These are phyloP conservation scores for Grosmannia serpens DNA, from an alignment of 2,329 filamentous ascomycete species.

Conservation along the genomic window DNA sequence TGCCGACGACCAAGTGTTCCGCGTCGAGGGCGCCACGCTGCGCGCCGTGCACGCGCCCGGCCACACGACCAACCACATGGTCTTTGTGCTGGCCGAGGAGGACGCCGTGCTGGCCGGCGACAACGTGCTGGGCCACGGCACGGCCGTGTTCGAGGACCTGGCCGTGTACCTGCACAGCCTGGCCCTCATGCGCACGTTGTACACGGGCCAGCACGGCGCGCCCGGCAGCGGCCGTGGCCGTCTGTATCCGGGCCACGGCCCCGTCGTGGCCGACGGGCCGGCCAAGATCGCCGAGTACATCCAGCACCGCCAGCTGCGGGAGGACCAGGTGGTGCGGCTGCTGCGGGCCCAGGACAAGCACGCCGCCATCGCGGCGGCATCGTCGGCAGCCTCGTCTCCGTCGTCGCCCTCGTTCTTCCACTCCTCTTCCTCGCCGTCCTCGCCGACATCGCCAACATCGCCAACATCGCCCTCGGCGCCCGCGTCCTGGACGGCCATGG, in stretches of 20 bases:
- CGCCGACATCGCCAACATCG: neutral
- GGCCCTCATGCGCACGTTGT: conserved; percentile 46
- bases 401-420: neutral
- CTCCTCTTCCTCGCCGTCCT: neutral
- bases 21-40: conserved; percentile 43
- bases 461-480: neutral
- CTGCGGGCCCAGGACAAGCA: conserved; percentile 29
- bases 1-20: conserved; percentile 37
- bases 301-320: conserved; percentile 64
- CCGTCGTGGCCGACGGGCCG: conserved; percentile 61
- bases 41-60: conserved; percentile 55
- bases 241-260: conserved; percentile 82
- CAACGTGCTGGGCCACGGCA: conserved; percentile 64
- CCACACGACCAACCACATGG: conserved; percentile 62
- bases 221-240: conserved; percentile 44
- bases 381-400: neutral
- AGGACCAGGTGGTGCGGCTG: conserved; percentile 62
- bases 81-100: conserved; percentile 48
- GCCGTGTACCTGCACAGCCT: conserved; percentile 49
- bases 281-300: conserved; percentile 74
- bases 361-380: neutral
- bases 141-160: conserved; percentile 61
- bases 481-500: conserved; percentile 53
- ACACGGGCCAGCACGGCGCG: conserved; percentile 44
- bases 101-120: conserved; percentile 63